Evolutionary conservation across 345 rosid species (phyloP).

Genomic region (Boechera stricta): DNA sequence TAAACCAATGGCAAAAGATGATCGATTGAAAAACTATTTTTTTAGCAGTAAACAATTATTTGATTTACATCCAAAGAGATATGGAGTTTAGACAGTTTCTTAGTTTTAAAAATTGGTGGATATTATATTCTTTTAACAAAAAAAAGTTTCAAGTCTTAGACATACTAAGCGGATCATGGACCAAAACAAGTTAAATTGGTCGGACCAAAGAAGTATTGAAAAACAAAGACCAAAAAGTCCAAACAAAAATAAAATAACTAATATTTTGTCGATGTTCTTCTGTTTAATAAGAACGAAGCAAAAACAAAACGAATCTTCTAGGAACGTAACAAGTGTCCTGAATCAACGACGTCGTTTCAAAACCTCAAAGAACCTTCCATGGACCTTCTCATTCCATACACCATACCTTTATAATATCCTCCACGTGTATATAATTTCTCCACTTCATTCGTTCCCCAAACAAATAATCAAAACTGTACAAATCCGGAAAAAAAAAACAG

Average conservation of each 20-base stretch:
- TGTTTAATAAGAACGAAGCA: slow-evolving; percentile 13
- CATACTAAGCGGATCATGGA: too few species aligned
- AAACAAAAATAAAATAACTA: slow-evolving; percentile 5
- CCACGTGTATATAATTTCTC: background rate
- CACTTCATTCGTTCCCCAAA: slow-evolving; percentile 24
- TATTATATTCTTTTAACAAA: too few species aligned
- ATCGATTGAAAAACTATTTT: background rate
- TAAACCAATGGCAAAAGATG: background rate
- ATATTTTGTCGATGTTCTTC: background rate
- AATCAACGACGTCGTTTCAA: slow-evolving; percentile 6
- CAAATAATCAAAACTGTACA: slow-evolving; percentile 1
- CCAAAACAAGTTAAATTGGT: too few species aligned
- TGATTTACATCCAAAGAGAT: background rate
- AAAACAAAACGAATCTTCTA: slow-evolving; percentile 23
- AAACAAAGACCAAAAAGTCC: slow-evolving; percentile 29
- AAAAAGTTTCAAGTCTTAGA: background rate
- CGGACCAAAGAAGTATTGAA: background rate
- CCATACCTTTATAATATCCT: slow-evolving; percentile 26
- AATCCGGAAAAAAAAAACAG: slow-evolving; percentile 13
- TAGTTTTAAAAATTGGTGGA: background rate
- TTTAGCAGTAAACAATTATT: background rate
- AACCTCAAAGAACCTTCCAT: slow-evolving; percentile 26
- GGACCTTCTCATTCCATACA: slow-evolving; percentile 32
- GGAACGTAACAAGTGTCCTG: background rate
- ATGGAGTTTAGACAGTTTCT: background rate